Evolutionary conservation across 495 filamentous ascomycete species (phyloP).

Genomic region (Lindgomyces ingoldianus): DNA sequence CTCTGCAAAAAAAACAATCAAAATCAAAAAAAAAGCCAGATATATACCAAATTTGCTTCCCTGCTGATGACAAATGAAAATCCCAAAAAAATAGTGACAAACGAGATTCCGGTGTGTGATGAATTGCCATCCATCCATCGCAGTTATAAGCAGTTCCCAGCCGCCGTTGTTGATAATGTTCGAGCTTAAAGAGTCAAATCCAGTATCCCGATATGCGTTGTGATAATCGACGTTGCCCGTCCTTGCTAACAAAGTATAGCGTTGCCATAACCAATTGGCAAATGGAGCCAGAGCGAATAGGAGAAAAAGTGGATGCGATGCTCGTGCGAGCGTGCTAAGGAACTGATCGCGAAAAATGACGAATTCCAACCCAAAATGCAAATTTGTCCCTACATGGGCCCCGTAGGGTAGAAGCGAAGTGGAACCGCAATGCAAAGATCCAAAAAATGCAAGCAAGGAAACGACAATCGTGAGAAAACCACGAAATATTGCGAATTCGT

Average conservation of each 20-base stretch:
- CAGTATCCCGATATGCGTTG: conserved; percentile 14
- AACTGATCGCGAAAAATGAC: conserved; percentile 20
- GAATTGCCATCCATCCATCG: conserved; percentile 3
- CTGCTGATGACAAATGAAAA: conserved; percentile 45
- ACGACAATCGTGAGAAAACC: conserved; percentile 7
- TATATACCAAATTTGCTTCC: conserved; percentile 45
- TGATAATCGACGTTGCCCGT: conserved; percentile 17
- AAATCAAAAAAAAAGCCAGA: conserved; percentile 37
- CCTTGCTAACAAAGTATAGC: conserved; percentile 4
- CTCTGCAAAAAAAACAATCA: conserved; percentile 39
- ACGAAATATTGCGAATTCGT: background rate
- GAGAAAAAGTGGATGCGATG: conserved; percentile 17
- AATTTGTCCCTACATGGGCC: conserved; percentile 32
- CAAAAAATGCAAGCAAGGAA: conserved; percentile 27
- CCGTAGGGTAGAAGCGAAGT: conserved; percentile 14
- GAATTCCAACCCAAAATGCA: conserved; percentile 36
- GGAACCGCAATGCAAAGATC: conserved; percentile 21
- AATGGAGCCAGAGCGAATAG: background rate
- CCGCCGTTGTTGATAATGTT: conserved; percentile 11
- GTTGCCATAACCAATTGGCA: background rate
- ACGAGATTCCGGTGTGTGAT: conserved; percentile 24
- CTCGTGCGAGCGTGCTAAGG: conserved; percentile 6
- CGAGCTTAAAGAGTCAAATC: background rate
- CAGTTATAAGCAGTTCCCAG: background rate
- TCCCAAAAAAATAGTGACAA: conserved; percentile 28